Evolutionary conservation across 805 yeast genomes (phyloP).

Genomic region (Blastobotrys parvus): DNA sequence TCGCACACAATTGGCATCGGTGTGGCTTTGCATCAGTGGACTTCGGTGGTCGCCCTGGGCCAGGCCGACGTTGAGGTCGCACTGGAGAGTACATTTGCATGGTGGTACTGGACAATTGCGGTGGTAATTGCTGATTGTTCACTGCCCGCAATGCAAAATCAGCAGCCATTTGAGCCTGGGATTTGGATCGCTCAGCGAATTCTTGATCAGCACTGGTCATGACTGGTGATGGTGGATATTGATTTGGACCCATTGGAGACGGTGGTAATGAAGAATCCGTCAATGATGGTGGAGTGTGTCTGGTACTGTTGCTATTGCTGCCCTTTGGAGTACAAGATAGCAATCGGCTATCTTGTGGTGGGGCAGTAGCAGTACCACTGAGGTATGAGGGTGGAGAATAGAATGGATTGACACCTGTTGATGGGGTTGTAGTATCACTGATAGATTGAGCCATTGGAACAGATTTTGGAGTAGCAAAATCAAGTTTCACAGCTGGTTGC

Average conservation of each 20-base stretch:
- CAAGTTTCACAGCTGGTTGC: slow-evolving; percentile 13
- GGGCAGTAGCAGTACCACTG: too few species aligned
- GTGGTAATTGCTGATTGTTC: neutral
- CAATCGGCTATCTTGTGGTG: too few species aligned
- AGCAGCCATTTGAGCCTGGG: slow-evolving; percentile 5
- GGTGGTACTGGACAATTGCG: slow-evolving; percentile 1
- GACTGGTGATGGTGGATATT: slow-evolving; percentile 4
- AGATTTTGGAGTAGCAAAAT: slow-evolving; percentile 8
- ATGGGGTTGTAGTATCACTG: neutral
- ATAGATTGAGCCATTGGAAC: slow-evolving; percentile 1
- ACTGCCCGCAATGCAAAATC: slow-evolving; percentile 3
- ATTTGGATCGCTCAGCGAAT: neutral
- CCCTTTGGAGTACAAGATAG: neutral
- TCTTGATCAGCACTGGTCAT: slow-evolving; percentile 4
- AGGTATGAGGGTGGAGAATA: slow-evolving; percentile 25
- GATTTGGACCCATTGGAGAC: slow-evolving; percentile 3
- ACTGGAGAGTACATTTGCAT: neutral
- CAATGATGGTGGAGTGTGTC: neutral
- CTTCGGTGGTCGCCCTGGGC: slow-evolving; percentile 5
- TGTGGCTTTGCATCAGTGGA: slow-evolving; percentile 6
- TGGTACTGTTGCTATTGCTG: slow-evolving; percentile 1
- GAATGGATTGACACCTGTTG: slow-evolving; percentile 26
- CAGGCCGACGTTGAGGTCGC: slow-evolving; percentile 1
- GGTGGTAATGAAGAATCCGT: slow-evolving; percentile 3
- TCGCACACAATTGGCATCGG: slow-evolving; percentile 29